phyloP scores from a whole-genome alignment of 139 green algal species.

The Ostreobium quekettii region DNA sequence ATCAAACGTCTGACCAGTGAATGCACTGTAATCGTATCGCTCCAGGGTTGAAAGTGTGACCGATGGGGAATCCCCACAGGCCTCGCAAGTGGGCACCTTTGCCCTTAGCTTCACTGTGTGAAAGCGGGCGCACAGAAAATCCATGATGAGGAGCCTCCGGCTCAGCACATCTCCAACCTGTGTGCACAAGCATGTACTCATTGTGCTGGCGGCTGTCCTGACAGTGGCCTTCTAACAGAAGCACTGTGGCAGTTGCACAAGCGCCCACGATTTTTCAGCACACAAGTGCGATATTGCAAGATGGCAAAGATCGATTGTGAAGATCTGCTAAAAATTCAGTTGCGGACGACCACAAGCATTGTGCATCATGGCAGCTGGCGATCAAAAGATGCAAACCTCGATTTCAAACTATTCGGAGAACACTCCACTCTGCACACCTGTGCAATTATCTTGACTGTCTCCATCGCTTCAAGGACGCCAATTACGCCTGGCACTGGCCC shows the following conservation, averaged over 20 bases:
- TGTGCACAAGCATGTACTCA: slow-evolving; percentile 4
- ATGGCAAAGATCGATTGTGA: no score
- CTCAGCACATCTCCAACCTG: slow-evolving; percentile 51
- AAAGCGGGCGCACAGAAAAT: slow-evolving; percentile 56
- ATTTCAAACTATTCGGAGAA: no score
- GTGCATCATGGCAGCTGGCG: no score
- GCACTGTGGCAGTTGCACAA: no score
- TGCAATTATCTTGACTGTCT: slow-evolving; percentile 81
- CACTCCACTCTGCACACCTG: slow-evolving; percentile 3
- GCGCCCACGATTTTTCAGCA: no score
- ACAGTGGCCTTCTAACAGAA: no score
- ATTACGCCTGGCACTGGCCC: slow-evolving; percentile 86
- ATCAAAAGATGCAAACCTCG: no score
- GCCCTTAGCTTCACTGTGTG: slow-evolving; percentile 60
- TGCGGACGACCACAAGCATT: no score
- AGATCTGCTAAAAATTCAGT: no score
- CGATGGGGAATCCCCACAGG: slow-evolving; percentile 44
- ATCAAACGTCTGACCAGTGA: slow-evolving; percentile 47
- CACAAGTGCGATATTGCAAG: no score
- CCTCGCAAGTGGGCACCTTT: slow-evolving; percentile 42
- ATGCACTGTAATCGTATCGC: slow-evolving; percentile 64
- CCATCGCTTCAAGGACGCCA: slow-evolving; percentile 83
- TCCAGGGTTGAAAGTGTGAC: slow-evolving; percentile 45
- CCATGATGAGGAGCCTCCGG: slow-evolving; percentile 60
- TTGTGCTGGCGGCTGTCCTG: no score